These are phyloP conservation scores for Suillus sp. DNA, from an alignment of 768 basidiomycete genomes.

Conservation along the genomic window DNA sequence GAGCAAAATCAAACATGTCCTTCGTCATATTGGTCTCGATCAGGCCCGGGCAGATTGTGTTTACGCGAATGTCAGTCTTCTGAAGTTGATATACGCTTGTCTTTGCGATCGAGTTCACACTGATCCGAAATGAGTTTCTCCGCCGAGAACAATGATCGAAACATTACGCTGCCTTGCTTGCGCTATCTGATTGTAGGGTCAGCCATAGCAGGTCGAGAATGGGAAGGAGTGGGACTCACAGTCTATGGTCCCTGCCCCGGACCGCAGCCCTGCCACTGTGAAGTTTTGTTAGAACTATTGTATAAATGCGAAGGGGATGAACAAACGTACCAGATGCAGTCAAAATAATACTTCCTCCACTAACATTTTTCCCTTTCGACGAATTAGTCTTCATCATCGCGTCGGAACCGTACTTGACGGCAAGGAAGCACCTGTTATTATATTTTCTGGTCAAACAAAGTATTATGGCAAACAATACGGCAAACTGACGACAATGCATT, in stretches of 20 bases:
- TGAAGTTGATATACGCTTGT: conserved; percentile 80
- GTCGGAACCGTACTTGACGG: conserved; percentile 80
- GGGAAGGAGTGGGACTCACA: conserved; percentile 49
- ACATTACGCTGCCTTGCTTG: conserved; percentile 85
- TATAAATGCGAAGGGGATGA: neutral
- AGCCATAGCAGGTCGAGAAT: conserved; percentile 10
- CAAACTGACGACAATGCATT: conserved; percentile 62
- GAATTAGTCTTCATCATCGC: conserved; percentile 76
- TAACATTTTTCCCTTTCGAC: conserved; percentile 65
- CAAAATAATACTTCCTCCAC: conserved; percentile 83
- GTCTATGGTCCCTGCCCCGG: conserved; percentile 80
- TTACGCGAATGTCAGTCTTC: conserved; percentile 84
- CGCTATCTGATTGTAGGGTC: conserved; percentile 63
- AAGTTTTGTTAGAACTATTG: conserved; percentile 9
- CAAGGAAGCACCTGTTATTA: conserved; percentile 75
- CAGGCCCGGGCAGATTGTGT: conserved; percentile 87
- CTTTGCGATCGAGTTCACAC: conserved; percentile 87
- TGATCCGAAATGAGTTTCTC: conserved; percentile 32
- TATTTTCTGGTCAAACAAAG: conserved; percentile 9
- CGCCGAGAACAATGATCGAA: conserved; percentile 3
- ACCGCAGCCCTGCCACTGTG: conserved; percentile 78
- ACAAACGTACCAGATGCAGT: conserved; percentile 72
- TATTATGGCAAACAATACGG: conserved; percentile 10
- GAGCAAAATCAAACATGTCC: conserved; percentile 75
- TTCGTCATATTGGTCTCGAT: conserved; percentile 94